These are phyloP conservation scores for Leccinellum luteum DNA, from an alignment of 768 basidiomycete genomes.

Conservation along the genomic window DNA sequence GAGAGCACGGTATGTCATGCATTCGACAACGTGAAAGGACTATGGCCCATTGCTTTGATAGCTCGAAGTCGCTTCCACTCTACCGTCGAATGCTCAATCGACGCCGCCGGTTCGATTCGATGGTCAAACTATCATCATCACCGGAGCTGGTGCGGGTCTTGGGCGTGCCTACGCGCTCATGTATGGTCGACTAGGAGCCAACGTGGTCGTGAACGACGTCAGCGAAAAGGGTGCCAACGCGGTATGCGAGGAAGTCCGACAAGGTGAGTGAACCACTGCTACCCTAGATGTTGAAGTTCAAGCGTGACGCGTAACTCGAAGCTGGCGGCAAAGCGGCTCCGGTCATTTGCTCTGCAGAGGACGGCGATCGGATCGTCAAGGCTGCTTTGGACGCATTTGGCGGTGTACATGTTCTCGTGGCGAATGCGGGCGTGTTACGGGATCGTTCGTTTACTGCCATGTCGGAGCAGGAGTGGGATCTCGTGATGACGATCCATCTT, in stretches of 20 bases:
- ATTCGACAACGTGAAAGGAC: background rate
- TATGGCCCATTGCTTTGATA: constrained; percentile 29
- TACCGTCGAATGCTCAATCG: constrained; percentile 68
- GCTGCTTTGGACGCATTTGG: constrained; percentile 85
- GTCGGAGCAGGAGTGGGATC: constrained; percentile 92
- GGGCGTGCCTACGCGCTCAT: constrained; percentile 90
- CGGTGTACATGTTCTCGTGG: constrained; percentile 79
- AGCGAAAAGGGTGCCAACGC: constrained; percentile 78
- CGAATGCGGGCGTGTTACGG: constrained; percentile 91
- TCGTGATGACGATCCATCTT: constrained; percentile 85
- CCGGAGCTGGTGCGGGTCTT: constrained; percentile 92
- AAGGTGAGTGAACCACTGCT: constrained; percentile 44
- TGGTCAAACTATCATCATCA: constrained; percentile 89
- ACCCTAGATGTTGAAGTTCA: background rate
- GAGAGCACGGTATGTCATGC: constrained; percentile 47
- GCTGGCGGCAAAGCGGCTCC: constrained; percentile 88
- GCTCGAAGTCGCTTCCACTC: constrained; percentile 59
- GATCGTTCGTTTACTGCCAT: constrained; percentile 92
- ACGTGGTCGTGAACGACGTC: constrained; percentile 95
- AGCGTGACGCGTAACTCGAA: constrained; percentile 26
- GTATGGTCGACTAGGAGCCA: constrained; percentile 91
- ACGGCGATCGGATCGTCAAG: constrained; percentile 88
- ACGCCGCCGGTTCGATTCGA: constrained; percentile 75
- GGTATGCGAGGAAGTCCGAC: constrained; percentile 85
- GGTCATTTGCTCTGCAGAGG: constrained; percentile 85